phyloP scores from a whole-genome alignment of 345 rosid genomes.

The rapeseed (Brassica napus) region DNA sequence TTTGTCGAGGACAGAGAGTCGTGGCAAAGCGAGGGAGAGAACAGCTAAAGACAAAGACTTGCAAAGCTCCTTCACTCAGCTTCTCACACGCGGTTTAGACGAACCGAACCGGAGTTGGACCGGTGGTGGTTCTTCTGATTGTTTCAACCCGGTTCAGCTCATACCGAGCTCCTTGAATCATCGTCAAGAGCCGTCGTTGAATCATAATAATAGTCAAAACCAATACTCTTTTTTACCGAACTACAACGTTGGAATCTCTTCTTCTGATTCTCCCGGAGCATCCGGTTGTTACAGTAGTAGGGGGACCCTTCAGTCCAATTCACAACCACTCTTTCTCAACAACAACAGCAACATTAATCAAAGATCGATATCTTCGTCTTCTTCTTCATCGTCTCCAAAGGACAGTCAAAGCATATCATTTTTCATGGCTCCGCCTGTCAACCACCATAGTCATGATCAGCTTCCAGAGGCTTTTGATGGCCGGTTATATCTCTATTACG shows the following conservation, averaged over 20 bases:
- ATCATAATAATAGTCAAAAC: conserved; percentile 14
- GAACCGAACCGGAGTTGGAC: conserved; percentile 48
- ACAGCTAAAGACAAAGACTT: conserved; percentile 74
- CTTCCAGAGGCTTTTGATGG: conserved; percentile 47
- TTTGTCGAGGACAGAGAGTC: conserved; percentile 66
- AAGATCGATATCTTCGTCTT: conserved; percentile 52
- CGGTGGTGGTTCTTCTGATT: conserved; percentile 51
- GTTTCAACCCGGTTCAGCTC: conserved; percentile 49
- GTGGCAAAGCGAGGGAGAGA: conserved; percentile 74
- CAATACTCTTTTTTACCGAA: conserved; percentile 71
- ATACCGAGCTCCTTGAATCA: conserved; percentile 39
- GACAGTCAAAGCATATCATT: conserved; percentile 62
- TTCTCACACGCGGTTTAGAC: conserved; percentile 61
- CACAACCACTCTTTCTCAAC: conserved; percentile 40
- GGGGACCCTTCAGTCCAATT: conserved; percentile 99
- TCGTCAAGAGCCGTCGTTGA: conserved; percentile 33
- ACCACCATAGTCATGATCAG: conserved; percentile 49
- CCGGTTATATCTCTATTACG: conserved; percentile 42
- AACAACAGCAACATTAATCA: conserved; percentile 49
- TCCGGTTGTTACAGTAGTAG: conserved; percentile 78
- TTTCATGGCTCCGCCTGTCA: conserved; percentile 61
- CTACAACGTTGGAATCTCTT: conserved; percentile 77
- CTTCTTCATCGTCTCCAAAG: conserved; percentile 41
- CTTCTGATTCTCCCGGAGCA: conserved; percentile 42
- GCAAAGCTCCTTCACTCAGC: conserved; percentile 75